phyloP scores from a whole-genome alignment of 2,329 filamentous ascomycete species.

The Hyphodiscus sp. region DNA sequence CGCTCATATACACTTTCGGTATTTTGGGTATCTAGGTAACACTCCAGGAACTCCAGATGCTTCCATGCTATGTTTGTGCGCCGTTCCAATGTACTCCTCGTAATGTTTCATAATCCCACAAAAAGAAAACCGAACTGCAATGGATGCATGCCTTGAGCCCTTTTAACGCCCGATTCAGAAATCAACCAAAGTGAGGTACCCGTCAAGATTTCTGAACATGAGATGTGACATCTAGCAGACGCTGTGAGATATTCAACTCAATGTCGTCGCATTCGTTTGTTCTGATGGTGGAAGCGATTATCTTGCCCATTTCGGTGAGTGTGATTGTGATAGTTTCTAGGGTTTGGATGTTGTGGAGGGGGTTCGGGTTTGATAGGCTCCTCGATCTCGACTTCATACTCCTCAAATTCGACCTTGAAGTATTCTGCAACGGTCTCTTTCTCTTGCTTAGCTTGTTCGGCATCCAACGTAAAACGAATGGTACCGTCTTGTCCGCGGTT shows the following conservation, averaged over 20 bases:
- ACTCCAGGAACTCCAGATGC: not conserved
- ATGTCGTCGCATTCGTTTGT: conserved; percentile 11
- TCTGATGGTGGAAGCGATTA: conserved; percentile 11
- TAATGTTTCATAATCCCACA: conserved; percentile 26
- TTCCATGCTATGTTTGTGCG: not conserved
- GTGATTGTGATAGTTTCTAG: not conserved
- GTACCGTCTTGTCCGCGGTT: conserved; percentile 57
- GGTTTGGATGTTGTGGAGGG: conserved; percentile 8
- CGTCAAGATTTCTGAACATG: not conserved
- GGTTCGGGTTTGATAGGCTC: conserved; percentile 35
- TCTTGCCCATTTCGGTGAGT: conserved; percentile 14
- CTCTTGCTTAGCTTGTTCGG: conserved; percentile 67
- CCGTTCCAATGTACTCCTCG: not conserved
- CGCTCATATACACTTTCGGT: not conserved
- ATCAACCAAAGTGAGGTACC: not conserved
- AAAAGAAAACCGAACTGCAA: not conserved
- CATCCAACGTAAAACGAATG: conserved; percentile 83
- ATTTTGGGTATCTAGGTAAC: not conserved
- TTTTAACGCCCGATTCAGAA: not conserved
- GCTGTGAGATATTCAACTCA: not conserved
- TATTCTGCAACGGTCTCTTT: conserved; percentile 59
- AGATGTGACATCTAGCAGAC: not conserved
- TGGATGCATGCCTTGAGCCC: not conserved
- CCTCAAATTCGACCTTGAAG: conserved; percentile 68
- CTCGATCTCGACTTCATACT: conserved; percentile 73